These are phyloP conservation scores for Sparassis latifolia DNA, from an alignment of 1,284 basidiomycete species.

Conservation along the genomic window DNA sequence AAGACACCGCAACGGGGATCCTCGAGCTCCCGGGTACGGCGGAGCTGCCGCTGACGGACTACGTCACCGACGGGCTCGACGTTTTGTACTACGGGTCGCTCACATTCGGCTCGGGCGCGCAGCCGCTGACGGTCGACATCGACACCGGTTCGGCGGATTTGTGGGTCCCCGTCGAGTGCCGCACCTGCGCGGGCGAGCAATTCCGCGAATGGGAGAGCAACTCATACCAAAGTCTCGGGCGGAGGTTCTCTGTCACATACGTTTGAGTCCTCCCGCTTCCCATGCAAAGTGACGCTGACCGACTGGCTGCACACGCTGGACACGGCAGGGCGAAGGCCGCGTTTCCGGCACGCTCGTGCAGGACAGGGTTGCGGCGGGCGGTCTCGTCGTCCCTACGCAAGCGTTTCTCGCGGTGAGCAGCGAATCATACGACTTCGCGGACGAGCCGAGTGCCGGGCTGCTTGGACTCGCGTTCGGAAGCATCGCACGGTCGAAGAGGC, in stretches of 20 bases:
- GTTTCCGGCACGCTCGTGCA: constrained; percentile 39
- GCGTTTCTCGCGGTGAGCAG: constrained; percentile 40
- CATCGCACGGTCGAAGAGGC: constrained; percentile 37
- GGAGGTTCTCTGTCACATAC: constrained; percentile 46
- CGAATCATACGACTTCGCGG: constrained; percentile 38
- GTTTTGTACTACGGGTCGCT: constrained; percentile 46
- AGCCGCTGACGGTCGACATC: constrained; percentile 41
- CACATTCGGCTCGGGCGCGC: constrained; percentile 40
- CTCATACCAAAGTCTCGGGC: constrained; percentile 29
- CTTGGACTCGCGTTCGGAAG: constrained; percentile 53
- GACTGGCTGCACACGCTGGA: neutral
- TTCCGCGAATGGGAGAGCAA: constrained; percentile 34
- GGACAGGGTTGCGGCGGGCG: constrained; percentile 44
- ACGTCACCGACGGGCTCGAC: constrained; percentile 32
- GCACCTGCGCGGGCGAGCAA: constrained; percentile 29
- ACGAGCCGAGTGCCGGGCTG: constrained; percentile 45
- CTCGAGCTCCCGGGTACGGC: constrained; percentile 14
- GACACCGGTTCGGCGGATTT: constrained; percentile 59
- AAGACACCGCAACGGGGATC: constrained; percentile 5
- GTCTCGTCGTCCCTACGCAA: constrained; percentile 38
- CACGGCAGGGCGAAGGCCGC: constrained; percentile 39
- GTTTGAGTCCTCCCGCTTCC: constrained; percentile 34
- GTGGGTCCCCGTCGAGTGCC: constrained; percentile 43
- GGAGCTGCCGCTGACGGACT: constrained; percentile 33
- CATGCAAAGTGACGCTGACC: neutral